Conservation (phyloP, 208 protist species). For the Acanthamoeba quina region DNA sequence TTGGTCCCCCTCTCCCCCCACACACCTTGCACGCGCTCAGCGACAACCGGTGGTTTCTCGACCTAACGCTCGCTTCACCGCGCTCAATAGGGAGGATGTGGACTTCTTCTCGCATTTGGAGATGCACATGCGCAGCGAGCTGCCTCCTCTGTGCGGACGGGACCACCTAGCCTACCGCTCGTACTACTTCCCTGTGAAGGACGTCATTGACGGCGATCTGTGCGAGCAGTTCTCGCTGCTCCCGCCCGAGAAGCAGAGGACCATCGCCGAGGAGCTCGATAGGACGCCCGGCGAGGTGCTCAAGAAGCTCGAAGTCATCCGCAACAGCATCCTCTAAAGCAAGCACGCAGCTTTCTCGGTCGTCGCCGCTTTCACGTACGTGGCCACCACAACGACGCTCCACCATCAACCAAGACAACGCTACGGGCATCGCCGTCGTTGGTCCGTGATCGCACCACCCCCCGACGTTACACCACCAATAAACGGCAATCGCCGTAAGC, state of each 20-base stretch:
- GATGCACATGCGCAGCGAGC: conserved; percentile 91
- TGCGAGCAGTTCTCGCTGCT: conserved; percentile 91
- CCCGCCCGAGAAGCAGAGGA: conserved; percentile 78
- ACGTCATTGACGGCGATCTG: conserved; percentile 94
- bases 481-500: not conserved
- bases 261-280: conserved; percentile 90
- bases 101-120: conserved; percentile 93
- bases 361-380: no score
- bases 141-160: conserved; percentile 89
- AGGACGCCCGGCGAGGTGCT: conserved; percentile 87
- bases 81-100: conserved; percentile 87
- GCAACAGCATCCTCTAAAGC: conserved; percentile 79
- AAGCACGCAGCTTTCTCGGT: not conserved
- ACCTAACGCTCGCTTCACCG: not conserved
- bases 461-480: not conserved
- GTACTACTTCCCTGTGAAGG: conserved; percentile 92
- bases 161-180: conserved; percentile 93
- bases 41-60: not conserved
- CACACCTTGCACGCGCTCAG: no score
- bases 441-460: no score
- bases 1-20: not conserved
- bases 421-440: no score
- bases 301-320: conserved; percentile 93
- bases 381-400: not conserved
- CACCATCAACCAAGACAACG: not conserved